Evolutionary conservation across 257 asterid species (phyloP), one percentile per base, ranked within the genome.

Genomic region (Mitragyna speciosa): DNA sequence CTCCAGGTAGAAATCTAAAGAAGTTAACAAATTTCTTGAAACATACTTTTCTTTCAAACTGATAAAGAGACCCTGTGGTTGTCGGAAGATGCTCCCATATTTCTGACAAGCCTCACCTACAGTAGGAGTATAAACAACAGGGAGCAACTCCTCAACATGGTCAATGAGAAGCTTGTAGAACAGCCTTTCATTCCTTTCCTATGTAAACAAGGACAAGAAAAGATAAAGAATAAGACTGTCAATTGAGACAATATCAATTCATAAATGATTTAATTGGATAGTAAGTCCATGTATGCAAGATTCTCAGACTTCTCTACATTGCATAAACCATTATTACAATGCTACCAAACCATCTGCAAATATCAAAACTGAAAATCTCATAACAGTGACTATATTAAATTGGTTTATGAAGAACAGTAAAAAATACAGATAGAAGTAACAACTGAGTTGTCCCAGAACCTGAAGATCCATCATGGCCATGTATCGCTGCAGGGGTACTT

Each of bases 381-480:
- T 41, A 58, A 56, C 49, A 47, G 31, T 70, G 56, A 58, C 63
- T 47, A 5, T 26, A 22, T 31, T 58, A 8, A 76, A 52, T 49
- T 76, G 45, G n/a, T 10, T 10, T 2, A 16, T 49, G 15, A 65
- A 65, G 31, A 49, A 71, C 16, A 6, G 16, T 58, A 9, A 63
- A 24, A 59, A 65, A 72, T 59, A 47, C 65, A 71, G 24, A 56
- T 78, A 45, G 28, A 28, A 76, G 17, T 54, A 58, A 76, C 58
- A 52, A 71, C 24, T 20, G 45, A 48, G 74, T 20, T 22, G 78
- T 51, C 7, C 24, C 20, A 79, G 78, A 84, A 95, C 99, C 99
- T 95, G 99, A 82, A 96, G 98, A 88, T 96, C 99, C 99, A 92
- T 96, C 99, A 96, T 96, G 82, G 99, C 99, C 98, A 94, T 96